Conservation (phyloP, 345 rosid genomes). For the Eucalyptus sp. region DNA sequence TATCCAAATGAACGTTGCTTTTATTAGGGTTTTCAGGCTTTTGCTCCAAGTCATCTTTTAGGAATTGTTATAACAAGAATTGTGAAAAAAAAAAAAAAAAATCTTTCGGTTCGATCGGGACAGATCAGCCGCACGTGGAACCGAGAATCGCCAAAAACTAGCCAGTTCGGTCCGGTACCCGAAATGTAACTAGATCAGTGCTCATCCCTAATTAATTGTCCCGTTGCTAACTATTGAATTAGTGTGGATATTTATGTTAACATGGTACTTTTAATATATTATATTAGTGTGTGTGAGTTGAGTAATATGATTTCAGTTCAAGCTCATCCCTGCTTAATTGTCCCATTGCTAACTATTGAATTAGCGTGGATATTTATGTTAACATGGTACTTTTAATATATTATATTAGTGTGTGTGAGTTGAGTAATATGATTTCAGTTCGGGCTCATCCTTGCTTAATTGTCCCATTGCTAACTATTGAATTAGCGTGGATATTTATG, state of each 20-base stretch:
- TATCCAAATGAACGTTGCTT: neutral
- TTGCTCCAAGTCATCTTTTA: neutral
- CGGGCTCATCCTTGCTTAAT: neutral
- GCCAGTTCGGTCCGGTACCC: neutral
- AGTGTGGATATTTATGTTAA: no score
- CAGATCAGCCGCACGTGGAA: fast-evolving
- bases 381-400: no score
- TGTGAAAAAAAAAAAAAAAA: neutral
- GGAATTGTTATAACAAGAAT: neutral
- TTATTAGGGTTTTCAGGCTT: neutral
- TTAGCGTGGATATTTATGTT: no score
- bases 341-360: neutral
- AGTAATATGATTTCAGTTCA: neutral
- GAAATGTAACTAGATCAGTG: no score
- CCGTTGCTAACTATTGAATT: neutral
- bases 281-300: neutral
- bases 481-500: no score
- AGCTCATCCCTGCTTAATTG: neutral
- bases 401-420: no score
- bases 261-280: no score
- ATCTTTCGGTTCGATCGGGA: neutral
- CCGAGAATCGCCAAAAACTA: fast-evolving
- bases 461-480: neutral
- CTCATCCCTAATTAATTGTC: neutral
- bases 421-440: no score